Evolutionary conservation across 2,329 filamentous ascomycete genomes (phyloP), one percentile per base, ranked within the genome.

Genomic region (Catunica adiposa): DNA sequence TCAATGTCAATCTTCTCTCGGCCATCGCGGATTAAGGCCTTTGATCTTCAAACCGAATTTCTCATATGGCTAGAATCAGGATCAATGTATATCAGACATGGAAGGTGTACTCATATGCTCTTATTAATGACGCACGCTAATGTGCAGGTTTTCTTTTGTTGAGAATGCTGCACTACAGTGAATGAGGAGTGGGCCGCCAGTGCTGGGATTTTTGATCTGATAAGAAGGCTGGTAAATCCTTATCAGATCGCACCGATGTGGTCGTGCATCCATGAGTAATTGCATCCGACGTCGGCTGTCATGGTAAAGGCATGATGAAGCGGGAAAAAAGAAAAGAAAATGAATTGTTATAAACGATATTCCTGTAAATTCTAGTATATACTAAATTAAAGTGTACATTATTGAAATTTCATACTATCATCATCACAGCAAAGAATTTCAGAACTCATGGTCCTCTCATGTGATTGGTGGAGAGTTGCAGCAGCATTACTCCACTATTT

Each of bases 231-330:
- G 17, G 20, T 38, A 20, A 15, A 52, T 52, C 50, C 50, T 52
- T 52, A 52, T 52, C 50, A 40, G 50, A 52, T 52, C 50, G 37
- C 38, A 9, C 17, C 9, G 31, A 25, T 52, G 50, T 38, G 50
- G 50, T 52, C 38, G 29, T 17, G 17, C 22, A n/a, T 4, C n/a
- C 6, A 40, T n/a, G n/a, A n/a, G n/a, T n/a, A 37, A 8, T 48
- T 14, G 26, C 29, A 40, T 52, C 50, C 50, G 50, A 52, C 17
- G 50, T 52, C 50, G 50, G 50, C 50, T 31, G 23, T 15, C 8
- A 20, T 11, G 7, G 5, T 11, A n/a, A 4, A 11, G 26, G 2
- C 26, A 7, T 11, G 17, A 11, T 23, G 11, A 25, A 11, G 44
- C 15, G 23, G 20, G 15, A 44, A 11, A 11, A 5, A 34, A 5